phyloP scores from a whole-genome alignment of 768 basidiomycete genomes.

The Clavulina sp. region DNA sequence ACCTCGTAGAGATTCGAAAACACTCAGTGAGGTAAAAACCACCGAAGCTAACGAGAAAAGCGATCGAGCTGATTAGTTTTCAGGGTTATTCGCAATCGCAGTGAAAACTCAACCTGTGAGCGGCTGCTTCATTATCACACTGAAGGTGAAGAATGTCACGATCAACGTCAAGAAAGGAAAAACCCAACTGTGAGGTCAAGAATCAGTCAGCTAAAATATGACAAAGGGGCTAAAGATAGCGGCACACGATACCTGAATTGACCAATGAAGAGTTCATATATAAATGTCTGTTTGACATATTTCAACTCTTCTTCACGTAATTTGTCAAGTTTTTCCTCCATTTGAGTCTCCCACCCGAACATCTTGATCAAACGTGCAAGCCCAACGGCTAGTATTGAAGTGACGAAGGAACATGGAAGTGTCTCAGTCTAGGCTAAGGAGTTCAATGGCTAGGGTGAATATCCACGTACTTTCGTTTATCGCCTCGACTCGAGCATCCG shows the following conservation, averaged over 20 bases:
- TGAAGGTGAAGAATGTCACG: constrained; percentile 44
- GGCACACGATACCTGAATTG: no score
- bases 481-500: constrained; percentile 40
- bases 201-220: not conserved
- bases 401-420: no score
- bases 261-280: constrained; percentile 31
- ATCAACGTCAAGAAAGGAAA: constrained; percentile 52
- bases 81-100: no score
- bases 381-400: no score
- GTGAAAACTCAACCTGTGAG: constrained; percentile 22
- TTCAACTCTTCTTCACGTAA: constrained; percentile 44
- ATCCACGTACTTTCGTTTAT: constrained; percentile 45
- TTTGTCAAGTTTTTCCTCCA: constrained; percentile 32
- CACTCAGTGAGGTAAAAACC: constrained; percentile 30
- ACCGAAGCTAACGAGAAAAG: constrained; percentile 22
- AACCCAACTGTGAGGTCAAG: constrained; percentile 24
- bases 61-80: no score
- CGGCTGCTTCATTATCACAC: constrained; percentile 22
- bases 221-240: constrained; percentile 11
- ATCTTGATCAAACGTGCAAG: constrained; percentile 53
- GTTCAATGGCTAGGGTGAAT: no score
- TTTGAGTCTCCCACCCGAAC: constrained; percentile 35
- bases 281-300: constrained; percentile 34
- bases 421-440: no score
- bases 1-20: constrained; percentile 43